Base-by-base conservation (phyloP, 495 filamentous ascomycete genomes). In the Penicillium soppii region DNA sequence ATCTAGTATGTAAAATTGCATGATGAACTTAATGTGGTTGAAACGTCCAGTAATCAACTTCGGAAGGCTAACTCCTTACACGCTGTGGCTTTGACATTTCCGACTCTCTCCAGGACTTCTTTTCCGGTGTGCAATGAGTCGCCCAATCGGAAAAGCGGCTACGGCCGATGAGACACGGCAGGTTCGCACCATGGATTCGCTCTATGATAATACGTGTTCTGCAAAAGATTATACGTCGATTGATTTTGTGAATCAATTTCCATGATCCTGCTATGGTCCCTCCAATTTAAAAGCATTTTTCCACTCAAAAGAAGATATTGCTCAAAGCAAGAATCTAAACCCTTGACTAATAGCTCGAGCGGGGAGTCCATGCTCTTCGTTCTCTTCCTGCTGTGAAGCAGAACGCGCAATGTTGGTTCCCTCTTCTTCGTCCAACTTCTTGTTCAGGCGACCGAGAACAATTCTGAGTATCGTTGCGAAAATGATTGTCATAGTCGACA, bases 401-500 rank as follows among this genome's bases (percentile, higher is more conserved):
- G 41, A 20, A 17, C 8, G 5, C 12, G 39, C n/a, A 17, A 54
- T 43, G 17, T 43, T 17, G 13, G 39, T 45, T 5, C 55, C 57
- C 51, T 68, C 60, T 36, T 62, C 65, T 12, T 63, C 30, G 22
- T 69, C 63, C n/a, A 71, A 47, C 27, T 62, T 56, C 35, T 62
- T 61, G 39, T 71, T 71, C 52, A 65, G 38, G 16, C 66, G 49
- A 9, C 55, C 52, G 15, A 71, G 61, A 20, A 57, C 49, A 20
- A 63, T 52, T n/a, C 54, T 51, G 36, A 60, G 53, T 15, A 55
- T 27, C 1, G 54, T 51, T 0, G 59, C 56, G 32, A 62, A 59
- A 19, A 53, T 25, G 13, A 66, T 60, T 3, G 57, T 54, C 37
- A 62, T 47, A 7, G 44, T 50, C 1, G 43, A 53, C 47, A 66